phyloP scores from a whole-genome alignment of 2,329 filamentous ascomycete genomes.

The Cephalotrichum gorgonifer region DNA sequence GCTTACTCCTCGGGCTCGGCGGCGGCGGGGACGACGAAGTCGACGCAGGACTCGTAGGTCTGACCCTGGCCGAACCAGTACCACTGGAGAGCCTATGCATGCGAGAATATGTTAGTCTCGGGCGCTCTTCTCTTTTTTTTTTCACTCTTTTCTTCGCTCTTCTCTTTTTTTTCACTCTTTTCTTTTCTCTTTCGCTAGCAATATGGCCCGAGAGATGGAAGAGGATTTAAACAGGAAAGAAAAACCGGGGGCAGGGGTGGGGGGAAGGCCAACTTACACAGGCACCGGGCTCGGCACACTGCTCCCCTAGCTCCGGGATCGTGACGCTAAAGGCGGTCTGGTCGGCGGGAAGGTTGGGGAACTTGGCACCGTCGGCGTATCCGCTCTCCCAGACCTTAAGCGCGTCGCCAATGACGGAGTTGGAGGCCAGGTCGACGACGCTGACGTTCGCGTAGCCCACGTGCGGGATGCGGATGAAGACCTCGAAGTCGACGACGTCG shows the following conservation, averaged over 20 bases:
- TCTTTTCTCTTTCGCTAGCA: too few species aligned
- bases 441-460: slow-evolving; percentile 32
- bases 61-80: slow-evolving; percentile 49
- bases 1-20: not conserved
- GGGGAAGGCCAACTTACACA: slow-evolving; percentile 16
- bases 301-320: slow-evolving; percentile 33
- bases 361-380: slow-evolving; percentile 6
- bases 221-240: not conserved
- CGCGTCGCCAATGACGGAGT: slow-evolving; percentile 36
- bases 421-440: slow-evolving; percentile 32
- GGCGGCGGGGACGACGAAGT: slow-evolving; percentile 28
- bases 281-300: slow-evolving; percentile 38
- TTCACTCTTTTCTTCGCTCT: too few species aligned
- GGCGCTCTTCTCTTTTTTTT: too few species aligned
- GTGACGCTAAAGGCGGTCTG: slow-evolving; percentile 36
- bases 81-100: slow-evolving; percentile 44
- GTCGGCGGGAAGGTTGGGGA: slow-evolving; percentile 10
- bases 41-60: slow-evolving; percentile 54
- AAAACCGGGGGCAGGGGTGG: not conserved
- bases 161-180: too few species aligned
- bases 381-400: slow-evolving; percentile 29
- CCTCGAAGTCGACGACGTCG: slow-evolving; percentile 23
- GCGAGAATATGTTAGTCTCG: not conserved
- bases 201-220: too few species aligned
- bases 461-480: slow-evolving; percentile 27